Evolutionary conservation across 1,284 basidiomycete genomes (phyloP).

Genomic region (Sphaerobolus stellatus): DNA sequence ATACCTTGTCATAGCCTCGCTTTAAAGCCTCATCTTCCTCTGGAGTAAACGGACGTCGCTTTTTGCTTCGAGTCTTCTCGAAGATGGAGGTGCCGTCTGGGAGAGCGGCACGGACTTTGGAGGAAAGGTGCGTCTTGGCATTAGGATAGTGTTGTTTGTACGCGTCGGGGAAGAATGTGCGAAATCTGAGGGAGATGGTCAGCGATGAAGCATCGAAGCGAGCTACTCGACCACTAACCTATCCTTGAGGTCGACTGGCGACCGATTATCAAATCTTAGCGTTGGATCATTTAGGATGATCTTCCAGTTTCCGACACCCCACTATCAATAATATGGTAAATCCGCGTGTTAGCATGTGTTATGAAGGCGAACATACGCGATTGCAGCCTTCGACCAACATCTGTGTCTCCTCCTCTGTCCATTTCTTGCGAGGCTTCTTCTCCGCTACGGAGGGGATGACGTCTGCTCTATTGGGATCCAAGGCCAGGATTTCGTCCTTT

Average conservation of each 20-base stretch:
- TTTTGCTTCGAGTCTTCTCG: conserved; percentile 79
- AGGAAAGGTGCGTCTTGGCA: conserved; percentile 84
- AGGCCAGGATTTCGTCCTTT: conserved; percentile 33
- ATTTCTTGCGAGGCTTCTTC: conserved; percentile 78
- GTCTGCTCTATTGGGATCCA: conserved; percentile 10
- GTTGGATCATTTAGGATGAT: conserved; percentile 78
- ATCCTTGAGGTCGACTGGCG: conserved; percentile 89
- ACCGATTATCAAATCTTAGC: conserved; percentile 73
- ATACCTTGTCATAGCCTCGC: conserved; percentile 74
- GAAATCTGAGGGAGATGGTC: conserved; percentile 63
- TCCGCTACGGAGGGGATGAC: conserved; percentile 37
- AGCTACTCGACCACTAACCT: conserved; percentile 43
- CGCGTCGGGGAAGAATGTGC: conserved; percentile 89
- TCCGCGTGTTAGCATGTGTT: not conserved
- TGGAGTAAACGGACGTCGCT: conserved; percentile 81
- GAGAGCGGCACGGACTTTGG: conserved; percentile 75
- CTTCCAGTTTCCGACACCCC: conserved; percentile 91
- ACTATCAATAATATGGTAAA: conserved; percentile 41
- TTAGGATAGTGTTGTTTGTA: conserved; percentile 91
- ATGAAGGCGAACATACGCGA: conserved; percentile 48
- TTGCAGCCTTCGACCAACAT: conserved; percentile 84
- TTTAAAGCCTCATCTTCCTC: conserved; percentile 85
- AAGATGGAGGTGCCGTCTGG: conserved; percentile 78
- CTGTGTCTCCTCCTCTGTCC: conserved; percentile 77
- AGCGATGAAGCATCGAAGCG: conserved; percentile 9